Evolutionary conservation across 805 yeast genomes (phyloP).

Genomic region (Monosporozyma solicola): DNA sequence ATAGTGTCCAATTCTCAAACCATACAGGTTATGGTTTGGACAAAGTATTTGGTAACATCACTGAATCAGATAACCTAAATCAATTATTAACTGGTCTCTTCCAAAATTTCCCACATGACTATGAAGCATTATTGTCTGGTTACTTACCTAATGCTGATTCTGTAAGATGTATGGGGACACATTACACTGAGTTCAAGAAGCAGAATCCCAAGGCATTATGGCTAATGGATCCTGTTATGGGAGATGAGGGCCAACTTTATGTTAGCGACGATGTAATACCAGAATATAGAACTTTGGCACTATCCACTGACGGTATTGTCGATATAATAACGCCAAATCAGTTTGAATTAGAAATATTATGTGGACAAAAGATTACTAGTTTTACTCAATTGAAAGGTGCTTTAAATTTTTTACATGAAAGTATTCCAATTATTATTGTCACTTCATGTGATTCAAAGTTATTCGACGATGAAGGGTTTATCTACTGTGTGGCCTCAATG

Average conservation of each 20-base stretch:
- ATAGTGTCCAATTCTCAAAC: constrained; percentile 82
- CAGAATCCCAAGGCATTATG: constrained; percentile 35
- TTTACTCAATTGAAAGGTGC: constrained; percentile 38
- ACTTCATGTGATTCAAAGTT: constrained; percentile 20
- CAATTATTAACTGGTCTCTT: constrained; percentile 35
- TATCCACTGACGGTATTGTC: constrained; percentile 40
- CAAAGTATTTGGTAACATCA: constrained; percentile 36
- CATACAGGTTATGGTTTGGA: constrained; percentile 70
- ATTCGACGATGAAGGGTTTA: constrained; percentile 20
- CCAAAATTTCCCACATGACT: constrained; percentile 25
- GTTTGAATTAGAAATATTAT: constrained; percentile 72
- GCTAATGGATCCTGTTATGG: constrained; percentile 73
- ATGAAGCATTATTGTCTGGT: constrained; percentile 56
- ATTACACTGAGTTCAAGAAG: constrained; percentile 32
- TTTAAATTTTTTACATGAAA: constrained; percentile 38
- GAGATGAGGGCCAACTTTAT: constrained; percentile 64
- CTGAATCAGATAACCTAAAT: constrained; percentile 34
- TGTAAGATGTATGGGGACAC: constrained; percentile 36
- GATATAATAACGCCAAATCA: constrained; percentile 85
- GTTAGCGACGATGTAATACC: constrained; percentile 56
- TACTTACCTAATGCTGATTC: constrained; percentile 54
- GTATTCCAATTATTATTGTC: constrained; percentile 18
- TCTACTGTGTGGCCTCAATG: constrained; percentile 41
- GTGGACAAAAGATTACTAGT: constrained; percentile 40
- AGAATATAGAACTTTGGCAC: constrained; percentile 35